Conservation (phyloP, 2,329 filamentous ascomycete genomes). For the Apiospora malaysiana region DNA sequence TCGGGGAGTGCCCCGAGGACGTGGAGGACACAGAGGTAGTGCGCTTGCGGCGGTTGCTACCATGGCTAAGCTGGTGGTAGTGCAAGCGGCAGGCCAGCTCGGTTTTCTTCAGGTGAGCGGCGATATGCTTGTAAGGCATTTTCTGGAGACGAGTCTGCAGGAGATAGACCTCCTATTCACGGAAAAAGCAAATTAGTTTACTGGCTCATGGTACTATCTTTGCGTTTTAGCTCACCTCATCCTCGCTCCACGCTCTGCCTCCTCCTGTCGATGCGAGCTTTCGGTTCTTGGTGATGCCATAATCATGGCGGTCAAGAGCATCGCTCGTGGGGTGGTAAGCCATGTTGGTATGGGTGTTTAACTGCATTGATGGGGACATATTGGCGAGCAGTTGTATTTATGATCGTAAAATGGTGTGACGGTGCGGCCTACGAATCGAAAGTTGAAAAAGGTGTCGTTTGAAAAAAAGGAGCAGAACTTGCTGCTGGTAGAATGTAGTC, state of each 20-base stretch:
- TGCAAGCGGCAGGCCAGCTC: constrained; percentile 87
- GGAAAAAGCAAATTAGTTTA: constrained; percentile 26
- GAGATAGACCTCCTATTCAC: constrained; percentile 75
- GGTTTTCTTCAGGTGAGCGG: constrained; percentile 83
- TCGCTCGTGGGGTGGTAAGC: constrained; percentile 60
- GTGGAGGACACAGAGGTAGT: constrained; percentile 72
- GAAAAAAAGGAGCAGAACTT: constrained; percentile 45
- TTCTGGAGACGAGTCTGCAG: constrained; percentile 84
- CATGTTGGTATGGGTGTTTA: constrained; percentile 47
- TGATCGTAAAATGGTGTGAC: constrained; percentile 29
- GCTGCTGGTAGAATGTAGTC: constrained; percentile 52
- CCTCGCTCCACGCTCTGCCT: constrained; percentile 83
- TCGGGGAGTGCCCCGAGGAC: constrained; percentile 58
- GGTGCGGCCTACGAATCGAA: constrained; percentile 46
- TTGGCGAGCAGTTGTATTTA: constrained; percentile 30
- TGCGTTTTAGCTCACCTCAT: constrained; percentile 66
- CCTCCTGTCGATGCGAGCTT: constrained; percentile 75
- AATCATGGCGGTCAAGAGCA: constrained; percentile 62
- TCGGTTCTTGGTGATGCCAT: constrained; percentile 67
- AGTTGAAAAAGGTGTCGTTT: constrained; percentile 29
- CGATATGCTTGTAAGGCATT: constrained; percentile 92
- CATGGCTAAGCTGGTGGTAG: constrained; percentile 85
- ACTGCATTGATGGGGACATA: constrained; percentile 59
- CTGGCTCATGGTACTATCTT: not conserved
- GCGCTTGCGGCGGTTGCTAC: constrained; percentile 80